Base-by-base conservation (phyloP, 1,139 yeast genomes). In the Protomyces arabidopsidicola region DNA sequence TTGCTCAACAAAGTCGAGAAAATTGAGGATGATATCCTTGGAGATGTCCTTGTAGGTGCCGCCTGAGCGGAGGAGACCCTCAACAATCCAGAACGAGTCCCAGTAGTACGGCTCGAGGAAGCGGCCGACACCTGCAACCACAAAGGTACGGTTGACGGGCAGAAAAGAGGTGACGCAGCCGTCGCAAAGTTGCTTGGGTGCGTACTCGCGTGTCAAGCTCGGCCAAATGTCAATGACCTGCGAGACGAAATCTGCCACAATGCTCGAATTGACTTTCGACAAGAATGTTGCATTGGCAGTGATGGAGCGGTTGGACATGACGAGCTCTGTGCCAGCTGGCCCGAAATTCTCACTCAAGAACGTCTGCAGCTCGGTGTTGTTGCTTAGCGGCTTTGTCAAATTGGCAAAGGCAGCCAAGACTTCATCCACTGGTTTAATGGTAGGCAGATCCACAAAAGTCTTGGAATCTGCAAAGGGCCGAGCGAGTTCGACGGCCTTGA, bases 371-470 rank as follows among this genome's bases (percentile, higher is more conserved):
- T 22, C 27, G 2, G 53, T n/a, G 31, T 56, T 24, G 22, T 52
- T 51, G 38, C 36, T 36, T 27, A 56, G 20, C 6, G 64, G 60
- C 38, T 48, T 36, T 10, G 35, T 55, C 36, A 55, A 48, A 22
- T 55, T 42, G 14, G 39, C 45, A 22, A 45, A 61, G 9, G 58
- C 61, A 6, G 31, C 45, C 39, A 62, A 45, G 12, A 62, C 59
- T 38, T 62, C 54, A 20, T 35, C 42, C 5, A 57, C 63, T 1
- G 65, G 65, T 22, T 58, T 18, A 3, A 36, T 56, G 14, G 65
- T 56, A 4, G 65, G 65, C 63, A 56, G 24, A 38, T 62, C 65
- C 12, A 62, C 65, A 45, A 62, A 62, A 14, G 65, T 57, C 42
- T 62, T 62, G 27, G 65, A 62, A 39, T 62, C 65, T 5, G 20